Evolutionary conservation across 2,329 filamentous ascomycete species (phyloP).

Genomic region (Grosmannia penicillata): DNA sequence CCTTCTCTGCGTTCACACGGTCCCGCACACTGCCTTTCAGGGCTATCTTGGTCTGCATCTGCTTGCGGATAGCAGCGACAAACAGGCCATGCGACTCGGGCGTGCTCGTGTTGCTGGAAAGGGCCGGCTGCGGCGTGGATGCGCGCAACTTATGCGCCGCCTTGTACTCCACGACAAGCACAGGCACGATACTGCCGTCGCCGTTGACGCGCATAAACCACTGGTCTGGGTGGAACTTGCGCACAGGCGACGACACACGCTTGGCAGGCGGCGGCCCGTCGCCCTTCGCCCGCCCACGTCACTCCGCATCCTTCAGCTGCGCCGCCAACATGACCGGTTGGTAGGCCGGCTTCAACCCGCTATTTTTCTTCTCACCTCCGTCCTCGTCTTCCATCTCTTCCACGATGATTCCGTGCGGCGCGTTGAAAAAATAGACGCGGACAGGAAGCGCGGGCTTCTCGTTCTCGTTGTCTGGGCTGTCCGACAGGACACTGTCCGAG

Average conservation of each 20-base stretch:
- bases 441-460: background rate
- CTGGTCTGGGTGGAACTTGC: constrained; percentile 3
- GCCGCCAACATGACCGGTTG: constrained; percentile 1
- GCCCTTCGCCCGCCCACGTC: background rate
- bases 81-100: background rate
- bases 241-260: background rate
- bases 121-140: background rate
- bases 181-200: background rate
- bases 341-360: background rate
- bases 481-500: background rate
- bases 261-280: background rate
- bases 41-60: background rate
- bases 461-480: background rate
- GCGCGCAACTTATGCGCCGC: constrained; percentile 4
- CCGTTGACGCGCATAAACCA: constrained; percentile 1
- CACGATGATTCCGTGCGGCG: background rate
- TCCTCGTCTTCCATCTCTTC: background rate
- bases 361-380: no score
- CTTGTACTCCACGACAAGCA: constrained; percentile 5
- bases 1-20: background rate
- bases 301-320: background rate
- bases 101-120: background rate
- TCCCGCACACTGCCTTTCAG: background rate
- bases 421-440: background rate
- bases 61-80: background rate